Conservation (phyloP, 2,329 filamentous ascomycete genomes). For the Aspergillus vadensis region DNA sequence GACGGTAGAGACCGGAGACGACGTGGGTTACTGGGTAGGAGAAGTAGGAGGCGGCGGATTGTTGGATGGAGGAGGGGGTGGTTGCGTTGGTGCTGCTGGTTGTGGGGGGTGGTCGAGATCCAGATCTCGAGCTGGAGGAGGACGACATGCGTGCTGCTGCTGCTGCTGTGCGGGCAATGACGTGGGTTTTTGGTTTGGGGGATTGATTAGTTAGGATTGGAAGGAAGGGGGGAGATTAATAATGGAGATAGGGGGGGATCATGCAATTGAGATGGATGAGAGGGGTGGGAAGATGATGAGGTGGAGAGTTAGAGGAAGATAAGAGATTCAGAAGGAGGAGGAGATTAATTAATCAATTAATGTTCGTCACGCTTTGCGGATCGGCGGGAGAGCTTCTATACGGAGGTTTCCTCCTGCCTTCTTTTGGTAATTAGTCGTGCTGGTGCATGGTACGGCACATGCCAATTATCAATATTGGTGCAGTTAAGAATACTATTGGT, state of each 20-base stretch:
- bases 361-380: no score
- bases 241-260: background rate
- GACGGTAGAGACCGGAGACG: constrained; percentile 66
- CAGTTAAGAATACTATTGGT: no score
- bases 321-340: background rate
- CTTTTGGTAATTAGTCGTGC: background rate
- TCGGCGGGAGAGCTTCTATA: background rate
- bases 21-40: constrained; percentile 56
- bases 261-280: constrained; percentile 1
- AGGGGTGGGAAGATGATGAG: background rate
- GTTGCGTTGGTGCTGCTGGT: constrained; percentile 7
- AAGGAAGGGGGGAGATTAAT: background rate
- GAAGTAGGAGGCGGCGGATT: constrained; percentile 50
- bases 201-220: no score
- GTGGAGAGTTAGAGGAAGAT: background rate
- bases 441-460: no score
- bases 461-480: background rate
- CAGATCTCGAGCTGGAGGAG: constrained; percentile 8
- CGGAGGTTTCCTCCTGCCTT: background rate
- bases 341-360: no score
- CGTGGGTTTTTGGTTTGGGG: no score
- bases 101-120: background rate
- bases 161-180: background rate
- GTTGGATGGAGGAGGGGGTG: constrained; percentile 27
- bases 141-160: background rate